Percentiles rank a stretch among this genome's conserved stretches.
phyloP scores from a whole-genome alignment of 805 yeast genomes.

The Saccharomycopsis fodiens region DNA sequence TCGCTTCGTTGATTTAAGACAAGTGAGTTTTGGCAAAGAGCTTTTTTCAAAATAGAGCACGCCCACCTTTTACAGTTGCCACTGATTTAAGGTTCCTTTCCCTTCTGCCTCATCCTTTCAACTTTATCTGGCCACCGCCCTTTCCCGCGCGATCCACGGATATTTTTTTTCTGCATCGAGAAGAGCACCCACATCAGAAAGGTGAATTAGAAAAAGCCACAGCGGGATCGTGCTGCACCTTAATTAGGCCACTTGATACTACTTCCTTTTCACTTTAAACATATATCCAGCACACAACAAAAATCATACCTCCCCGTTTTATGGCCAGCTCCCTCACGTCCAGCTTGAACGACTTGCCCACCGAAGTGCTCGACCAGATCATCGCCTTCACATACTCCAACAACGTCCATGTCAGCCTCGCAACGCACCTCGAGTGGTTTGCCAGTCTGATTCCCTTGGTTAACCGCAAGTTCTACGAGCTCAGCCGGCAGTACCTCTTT shows the following conservation, averaged over 20 bases:
- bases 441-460: constrained; percentile 10
- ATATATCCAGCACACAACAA: background rate
- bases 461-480: constrained; percentile 9
- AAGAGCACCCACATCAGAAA: background rate
- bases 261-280: background rate
- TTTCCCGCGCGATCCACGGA: too few relatives aligned
- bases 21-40: too few relatives aligned
- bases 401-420: constrained; percentile 13
- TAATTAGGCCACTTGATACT: too few relatives aligned
- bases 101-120: too few relatives aligned
- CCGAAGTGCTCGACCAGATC: constrained; percentile 17
- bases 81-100: too few relatives aligned
- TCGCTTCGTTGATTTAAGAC: too few relatives aligned
- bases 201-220: background rate
- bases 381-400: constrained; percentile 15
- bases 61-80: too few relatives aligned
- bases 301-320: background rate
- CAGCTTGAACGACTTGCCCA: constrained; percentile 14
- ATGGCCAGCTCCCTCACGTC: too few relatives aligned
- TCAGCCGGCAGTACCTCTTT: constrained; percentile 7
- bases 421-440: constrained; percentile 20
- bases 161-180: too few relatives aligned
- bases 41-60: too few relatives aligned
- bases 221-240: too few relatives aligned
- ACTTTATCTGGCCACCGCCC: too few relatives aligned